phyloP scores from a whole-genome alignment of 768 basidiomycete species.

The Guyanaporus albipodus region DNA sequence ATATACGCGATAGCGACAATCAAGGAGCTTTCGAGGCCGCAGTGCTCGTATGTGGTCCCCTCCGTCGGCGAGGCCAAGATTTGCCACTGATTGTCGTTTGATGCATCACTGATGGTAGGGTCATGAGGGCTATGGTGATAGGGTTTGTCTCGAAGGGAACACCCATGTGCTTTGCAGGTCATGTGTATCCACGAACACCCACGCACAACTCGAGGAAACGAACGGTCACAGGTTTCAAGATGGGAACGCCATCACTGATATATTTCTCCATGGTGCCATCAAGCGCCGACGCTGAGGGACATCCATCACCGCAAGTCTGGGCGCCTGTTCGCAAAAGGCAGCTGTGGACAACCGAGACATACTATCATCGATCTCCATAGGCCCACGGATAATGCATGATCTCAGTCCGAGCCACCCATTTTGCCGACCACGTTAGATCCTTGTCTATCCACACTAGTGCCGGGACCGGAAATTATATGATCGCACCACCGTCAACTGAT shows the following conservation, averaged over 20 bases:
- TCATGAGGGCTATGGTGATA: background rate
- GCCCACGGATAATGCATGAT: background rate
- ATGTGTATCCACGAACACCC: background rate
- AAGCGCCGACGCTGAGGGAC: background rate
- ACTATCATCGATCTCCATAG: background rate
- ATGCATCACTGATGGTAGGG: slow-evolving; percentile 6
- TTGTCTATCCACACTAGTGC: background rate
- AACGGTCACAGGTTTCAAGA: background rate
- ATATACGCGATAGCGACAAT: slow-evolving; percentile 1
- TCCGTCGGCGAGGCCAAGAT: background rate
- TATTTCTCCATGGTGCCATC: background rate
- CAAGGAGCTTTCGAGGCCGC: background rate
- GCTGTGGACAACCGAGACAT: background rate
- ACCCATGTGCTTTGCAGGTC: background rate
- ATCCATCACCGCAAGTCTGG: background rate
- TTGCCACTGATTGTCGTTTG: background rate
- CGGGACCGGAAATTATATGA: background rate
- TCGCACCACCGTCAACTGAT: slow-evolving; percentile 2
- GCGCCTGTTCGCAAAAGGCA: background rate
- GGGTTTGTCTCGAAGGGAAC: background rate
- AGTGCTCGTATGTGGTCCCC: background rate
- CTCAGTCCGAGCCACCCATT: no score
- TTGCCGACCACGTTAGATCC: background rate
- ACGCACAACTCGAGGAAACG: background rate
- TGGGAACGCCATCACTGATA: background rate